These are phyloP conservation scores for Puccinia novopanici DNA, from an alignment of 1,284 basidiomycete species.

Conservation along the genomic window DNA sequence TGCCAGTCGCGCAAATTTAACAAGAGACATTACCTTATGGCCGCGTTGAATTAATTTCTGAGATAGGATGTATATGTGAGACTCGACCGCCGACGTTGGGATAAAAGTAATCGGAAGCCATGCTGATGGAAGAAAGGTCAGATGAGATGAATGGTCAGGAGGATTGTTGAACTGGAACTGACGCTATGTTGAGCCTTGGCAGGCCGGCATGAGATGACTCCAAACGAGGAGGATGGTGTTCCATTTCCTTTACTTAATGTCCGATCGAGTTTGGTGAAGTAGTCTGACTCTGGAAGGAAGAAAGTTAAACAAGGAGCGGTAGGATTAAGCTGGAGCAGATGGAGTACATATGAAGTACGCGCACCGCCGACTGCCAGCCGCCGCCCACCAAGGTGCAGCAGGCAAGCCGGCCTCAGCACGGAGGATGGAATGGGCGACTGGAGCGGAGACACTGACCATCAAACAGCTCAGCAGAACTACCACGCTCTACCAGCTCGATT, in stretches of 20 bases:
- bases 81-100: conserved; percentile 95
- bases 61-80: conserved; percentile 89
- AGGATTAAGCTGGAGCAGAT: too few relatives aligned
- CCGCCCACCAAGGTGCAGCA: background rate
- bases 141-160: background rate
- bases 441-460: too few relatives aligned
- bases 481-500: conserved; percentile 8
- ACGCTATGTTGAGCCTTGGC: conserved; percentile 23
- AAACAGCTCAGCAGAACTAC: conserved; percentile 14
- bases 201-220: too few relatives aligned
- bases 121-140: conserved; percentile 63
- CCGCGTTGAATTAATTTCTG: conserved; percentile 79
- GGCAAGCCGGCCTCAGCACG: background rate
- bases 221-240: background rate
- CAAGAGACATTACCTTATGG: conserved; percentile 79
- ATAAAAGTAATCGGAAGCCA: conserved; percentile 97
- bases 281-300: too few relatives aligned
- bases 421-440: conserved; percentile 42
- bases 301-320: too few relatives aligned
- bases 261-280: too few relatives aligned
- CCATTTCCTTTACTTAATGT: too few relatives aligned
- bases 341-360: too few relatives aligned
- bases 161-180: background rate
- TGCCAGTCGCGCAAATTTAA: too few relatives aligned
- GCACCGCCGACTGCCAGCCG: too few relatives aligned